Evolutionary conservation across 2,329 filamentous ascomycete genomes (phyloP).

Genomic region (Penicillium sp.): DNA sequence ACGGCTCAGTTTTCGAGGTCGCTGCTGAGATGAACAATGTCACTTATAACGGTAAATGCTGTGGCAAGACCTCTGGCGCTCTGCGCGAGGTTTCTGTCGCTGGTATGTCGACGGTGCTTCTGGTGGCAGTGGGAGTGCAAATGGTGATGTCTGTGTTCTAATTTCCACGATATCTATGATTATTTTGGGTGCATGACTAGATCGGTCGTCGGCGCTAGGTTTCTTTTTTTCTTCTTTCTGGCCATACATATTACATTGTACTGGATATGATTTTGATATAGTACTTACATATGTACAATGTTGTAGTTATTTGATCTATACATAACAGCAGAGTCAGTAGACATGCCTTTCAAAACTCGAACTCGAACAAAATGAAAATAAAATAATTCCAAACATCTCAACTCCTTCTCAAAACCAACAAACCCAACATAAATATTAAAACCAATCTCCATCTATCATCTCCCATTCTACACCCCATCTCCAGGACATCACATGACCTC

Average conservation of each 20-base stretch:
- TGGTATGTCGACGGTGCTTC: slow-evolving; percentile 22
- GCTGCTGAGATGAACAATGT: slow-evolving; percentile 71
- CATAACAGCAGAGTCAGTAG: neutral
- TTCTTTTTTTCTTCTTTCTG: neutral
- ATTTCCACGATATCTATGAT: slow-evolving; percentile 20
- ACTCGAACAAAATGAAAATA: neutral
- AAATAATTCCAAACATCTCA: neutral
- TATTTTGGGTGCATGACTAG: slow-evolving; percentile 9
- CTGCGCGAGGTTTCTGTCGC: slow-evolving; percentile 21
- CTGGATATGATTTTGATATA: slow-evolving; percentile 2
- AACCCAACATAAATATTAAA: neutral
- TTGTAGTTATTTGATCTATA: neutral
- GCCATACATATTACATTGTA: neutral
- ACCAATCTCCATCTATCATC: neutral
- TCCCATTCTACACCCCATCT: neutral
- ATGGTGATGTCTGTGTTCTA: slow-evolving; percentile 26
- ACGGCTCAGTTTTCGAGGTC: slow-evolving; percentile 75
- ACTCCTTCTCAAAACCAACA: neutral
- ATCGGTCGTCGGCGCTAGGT: slow-evolving; percentile 10
- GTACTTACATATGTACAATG: neutral
- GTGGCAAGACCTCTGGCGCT: slow-evolving; percentile 34
- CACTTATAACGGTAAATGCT: slow-evolving; percentile 56
- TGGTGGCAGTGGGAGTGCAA: slow-evolving; percentile 27
- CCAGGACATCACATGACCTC: slow-evolving; percentile 13
- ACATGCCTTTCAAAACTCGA: neutral